These are phyloP conservation scores for Eucalyptus virginea DNA, from an alignment of 345 rosid genomes.

Conservation along the genomic window DNA sequence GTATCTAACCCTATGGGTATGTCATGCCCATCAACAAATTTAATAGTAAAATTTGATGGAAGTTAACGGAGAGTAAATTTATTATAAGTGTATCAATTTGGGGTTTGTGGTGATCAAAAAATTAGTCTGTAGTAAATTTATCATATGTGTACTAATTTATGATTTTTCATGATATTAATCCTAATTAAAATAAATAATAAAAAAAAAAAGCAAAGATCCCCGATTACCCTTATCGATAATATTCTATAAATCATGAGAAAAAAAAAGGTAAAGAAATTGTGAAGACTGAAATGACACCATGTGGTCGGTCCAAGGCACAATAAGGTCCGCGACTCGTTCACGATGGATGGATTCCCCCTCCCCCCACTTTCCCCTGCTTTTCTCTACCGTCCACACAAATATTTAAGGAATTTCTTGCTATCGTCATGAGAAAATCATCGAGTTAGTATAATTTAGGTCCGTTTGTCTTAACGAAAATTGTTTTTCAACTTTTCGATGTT, in stretches of 20 bases:
- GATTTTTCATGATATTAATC: too few relatives aligned
- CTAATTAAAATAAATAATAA: not conserved
- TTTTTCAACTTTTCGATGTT: not conserved
- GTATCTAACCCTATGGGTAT: too few relatives aligned
- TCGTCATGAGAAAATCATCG: not conserved
- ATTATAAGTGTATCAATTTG: too few relatives aligned
- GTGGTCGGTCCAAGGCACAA: not conserved
- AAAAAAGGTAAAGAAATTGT: not conserved
- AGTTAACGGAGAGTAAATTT: too few relatives aligned
- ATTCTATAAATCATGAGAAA: not conserved
- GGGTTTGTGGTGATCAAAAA: too few relatives aligned
- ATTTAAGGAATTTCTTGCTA: not conserved
- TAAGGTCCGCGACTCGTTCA: not conserved
- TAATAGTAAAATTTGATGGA: too few relatives aligned
- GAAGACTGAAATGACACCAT: not conserved
- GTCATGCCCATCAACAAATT: not conserved
- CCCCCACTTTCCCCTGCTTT: not conserved
- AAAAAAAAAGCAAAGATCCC: not conserved
- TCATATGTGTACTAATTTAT: too few relatives aligned
- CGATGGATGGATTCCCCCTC: not conserved
- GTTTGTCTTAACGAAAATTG: not conserved
- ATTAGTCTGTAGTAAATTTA: too few relatives aligned
- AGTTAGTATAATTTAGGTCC: not conserved
- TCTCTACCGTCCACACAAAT: not conserved
- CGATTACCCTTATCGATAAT: not conserved